These are phyloP conservation scores for Sclerotinia spermophila DNA, from an alignment of 2,329 filamentous ascomycete species.

Conservation along the genomic window DNA sequence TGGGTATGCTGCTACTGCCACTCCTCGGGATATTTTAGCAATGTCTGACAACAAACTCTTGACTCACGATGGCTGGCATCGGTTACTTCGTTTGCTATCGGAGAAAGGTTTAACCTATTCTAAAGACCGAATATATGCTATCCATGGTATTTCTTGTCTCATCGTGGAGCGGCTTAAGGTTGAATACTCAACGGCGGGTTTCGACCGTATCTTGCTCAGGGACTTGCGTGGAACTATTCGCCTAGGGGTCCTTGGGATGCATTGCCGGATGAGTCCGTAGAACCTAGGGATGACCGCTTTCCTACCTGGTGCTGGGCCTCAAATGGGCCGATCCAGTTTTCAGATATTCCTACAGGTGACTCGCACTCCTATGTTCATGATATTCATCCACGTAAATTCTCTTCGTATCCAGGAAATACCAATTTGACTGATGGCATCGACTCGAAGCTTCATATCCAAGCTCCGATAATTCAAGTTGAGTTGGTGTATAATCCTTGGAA, in stretches of 20 bases:
- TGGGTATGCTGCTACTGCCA: background rate
- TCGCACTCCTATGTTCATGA: background rate
- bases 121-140: background rate
- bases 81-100: background rate
- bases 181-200: background rate
- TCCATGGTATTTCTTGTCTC: background rate
- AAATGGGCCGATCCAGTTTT: background rate
- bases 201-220: background rate
- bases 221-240: background rate
- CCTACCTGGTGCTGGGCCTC: background rate
- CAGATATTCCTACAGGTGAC: background rate
- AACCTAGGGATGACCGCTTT: background rate
- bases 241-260: background rate
- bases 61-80: background rate
- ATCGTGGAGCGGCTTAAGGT: background rate
- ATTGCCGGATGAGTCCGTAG: background rate
- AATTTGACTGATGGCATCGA: background rate
- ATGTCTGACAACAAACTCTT: background rate
- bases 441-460: background rate
- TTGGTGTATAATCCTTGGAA: background rate
- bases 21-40: background rate
- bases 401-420: background rate
- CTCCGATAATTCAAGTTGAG: background rate
- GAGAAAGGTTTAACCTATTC: background rate
- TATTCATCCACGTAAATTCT: background rate